A percentile compares a stretch with the other conserved stretches of the same genome.
Conservation (phyloP, 1,284 basidiomycete genomes). For the Anthracocystis walkeri region DNA sequence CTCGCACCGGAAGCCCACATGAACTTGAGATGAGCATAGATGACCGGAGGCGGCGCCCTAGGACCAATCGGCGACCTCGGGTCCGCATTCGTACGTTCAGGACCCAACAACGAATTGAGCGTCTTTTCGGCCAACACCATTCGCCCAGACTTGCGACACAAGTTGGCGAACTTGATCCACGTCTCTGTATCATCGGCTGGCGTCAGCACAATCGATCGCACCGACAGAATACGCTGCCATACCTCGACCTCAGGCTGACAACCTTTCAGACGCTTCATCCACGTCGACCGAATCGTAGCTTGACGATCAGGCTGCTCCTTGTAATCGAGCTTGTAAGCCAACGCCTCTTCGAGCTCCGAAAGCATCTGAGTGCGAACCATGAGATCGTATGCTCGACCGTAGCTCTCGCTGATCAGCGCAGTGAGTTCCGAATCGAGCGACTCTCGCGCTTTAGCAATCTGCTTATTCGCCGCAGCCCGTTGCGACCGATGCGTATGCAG, state of each 20-base stretch:
- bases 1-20: conserved; percentile 90
- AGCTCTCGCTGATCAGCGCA: conserved; percentile 92
- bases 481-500: conserved; percentile 95
- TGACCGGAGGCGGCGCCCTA: conserved; percentile 85
- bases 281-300: conserved; percentile 66
- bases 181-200: conserved; percentile 95
- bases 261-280: conserved; percentile 80
- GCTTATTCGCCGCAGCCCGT: conserved; percentile 87
- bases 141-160: conserved; percentile 85
- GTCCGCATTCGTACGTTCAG: conserved; percentile 56
- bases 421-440: conserved; percentile 91
- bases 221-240: conserved; percentile 97
- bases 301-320: conserved; percentile 84
- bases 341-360: conserved; percentile 97
- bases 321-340: conserved; percentile 81
- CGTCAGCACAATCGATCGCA: conserved; percentile 90
- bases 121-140: conserved; percentile 96
- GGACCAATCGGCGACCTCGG: conserved; percentile 57
- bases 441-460: conserved; percentile 95
- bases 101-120: conserved; percentile 75
- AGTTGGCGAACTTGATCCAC: conserved; percentile 94
- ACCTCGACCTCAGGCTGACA: conserved; percentile 99
- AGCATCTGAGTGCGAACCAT: conserved; percentile 99
- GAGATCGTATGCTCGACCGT: conserved; percentile 91
- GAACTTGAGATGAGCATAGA: conserved; percentile 96